These are phyloP conservation scores for Populus pruinosa DNA, from an alignment of 345 rosid genomes.

Conservation along the genomic window DNA sequence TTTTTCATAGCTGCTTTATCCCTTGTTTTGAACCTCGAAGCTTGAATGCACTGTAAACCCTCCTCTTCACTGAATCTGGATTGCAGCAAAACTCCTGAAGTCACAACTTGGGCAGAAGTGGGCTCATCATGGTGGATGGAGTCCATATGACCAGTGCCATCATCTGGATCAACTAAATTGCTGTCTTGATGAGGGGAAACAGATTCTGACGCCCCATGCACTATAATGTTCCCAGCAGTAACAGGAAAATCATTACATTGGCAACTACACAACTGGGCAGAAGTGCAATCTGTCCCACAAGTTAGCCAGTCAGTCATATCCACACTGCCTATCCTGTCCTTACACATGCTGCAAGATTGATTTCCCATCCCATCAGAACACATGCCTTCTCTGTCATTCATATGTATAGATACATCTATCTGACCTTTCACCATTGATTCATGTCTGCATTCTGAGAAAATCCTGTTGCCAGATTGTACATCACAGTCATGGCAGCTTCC, in stretches of 20 bases:
- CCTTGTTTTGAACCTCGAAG: constrained; percentile 29
- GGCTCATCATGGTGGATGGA: constrained; percentile 7
- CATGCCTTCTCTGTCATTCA: constrained; percentile 17
- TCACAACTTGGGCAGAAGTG: constrained; percentile 10
- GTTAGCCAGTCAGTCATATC: constrained; percentile 19
- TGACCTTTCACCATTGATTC: constrained; percentile 18
- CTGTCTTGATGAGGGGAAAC: constrained; percentile 39
- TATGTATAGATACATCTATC: constrained; percentile 22
- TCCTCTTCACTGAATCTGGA: constrained; percentile 34
- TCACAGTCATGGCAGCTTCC: constrained; percentile 34
- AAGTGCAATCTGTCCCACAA: constrained; percentile 27
- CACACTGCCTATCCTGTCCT: constrained; percentile 9
- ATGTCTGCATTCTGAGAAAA: constrained; percentile 29
- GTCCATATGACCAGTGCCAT: constrained; percentile 4
- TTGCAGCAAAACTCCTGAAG: constrained; percentile 20
- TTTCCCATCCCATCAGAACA: constrained; percentile 20
- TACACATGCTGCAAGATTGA: constrained; percentile 18
- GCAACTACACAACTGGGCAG: constrained; percentile 23
- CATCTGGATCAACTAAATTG: constrained; percentile 20
- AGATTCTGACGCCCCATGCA: constrained; percentile 21
- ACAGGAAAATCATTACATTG: constrained; percentile 12
- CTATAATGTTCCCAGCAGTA: constrained; percentile 26
- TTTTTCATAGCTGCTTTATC: constrained; percentile 42
- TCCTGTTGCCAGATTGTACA: constrained; percentile 31
- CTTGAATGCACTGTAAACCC: constrained; percentile 36